Conservation (phyloP, 2,329 filamentous ascomycete genomes). For the Leptographium flavum region DNA sequence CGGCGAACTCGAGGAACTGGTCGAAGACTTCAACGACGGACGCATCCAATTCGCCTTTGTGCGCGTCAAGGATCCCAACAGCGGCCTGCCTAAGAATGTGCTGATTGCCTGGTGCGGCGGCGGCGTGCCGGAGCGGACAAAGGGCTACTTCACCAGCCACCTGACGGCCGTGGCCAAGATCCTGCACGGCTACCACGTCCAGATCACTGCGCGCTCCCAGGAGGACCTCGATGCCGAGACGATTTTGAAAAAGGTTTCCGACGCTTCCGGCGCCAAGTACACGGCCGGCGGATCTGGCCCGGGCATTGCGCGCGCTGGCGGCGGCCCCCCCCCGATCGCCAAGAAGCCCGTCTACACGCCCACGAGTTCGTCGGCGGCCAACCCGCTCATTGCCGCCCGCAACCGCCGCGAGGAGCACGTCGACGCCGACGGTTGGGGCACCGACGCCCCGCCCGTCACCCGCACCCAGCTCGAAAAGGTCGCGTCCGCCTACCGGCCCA, state of each 20-base stretch:
- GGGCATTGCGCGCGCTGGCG: constrained; percentile 27
- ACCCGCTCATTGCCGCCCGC: constrained; percentile 53
- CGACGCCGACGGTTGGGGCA: constrained; percentile 86
- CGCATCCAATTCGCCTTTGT: constrained; percentile 94
- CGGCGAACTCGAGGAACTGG: constrained; percentile 76
- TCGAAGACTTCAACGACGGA: constrained; percentile 94
- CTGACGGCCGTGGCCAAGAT: constrained; percentile 78
- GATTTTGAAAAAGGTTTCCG: constrained; percentile 85
- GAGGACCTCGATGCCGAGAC: constrained; percentile 73
- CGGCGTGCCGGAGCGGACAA: constrained; percentile 94
- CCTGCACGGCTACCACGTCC: constrained; percentile 92
- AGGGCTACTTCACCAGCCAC: constrained; percentile 97
- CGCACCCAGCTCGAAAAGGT: constrained; percentile 85
- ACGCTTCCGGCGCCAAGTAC: constrained; percentile 92
- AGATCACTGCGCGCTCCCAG: constrained; percentile 89
- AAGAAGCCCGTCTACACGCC: constrained; percentile 90
- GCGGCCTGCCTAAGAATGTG: constrained; percentile 74
- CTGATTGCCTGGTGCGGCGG: constrained; percentile 95
- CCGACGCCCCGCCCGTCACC: constrained; percentile 81
- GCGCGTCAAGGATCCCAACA: constrained; percentile 93
- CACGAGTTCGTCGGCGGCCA: constrained; percentile 39
- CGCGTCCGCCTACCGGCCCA: constrained; percentile 81
- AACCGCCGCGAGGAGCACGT: constrained; percentile 44
- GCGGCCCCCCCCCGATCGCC: constrained; percentile 51
- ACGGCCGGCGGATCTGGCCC: constrained; percentile 50